These are phyloP conservation scores for Phytopythium sindhum DNA, from an alignment of 352 stramenopile genomes.

Conservation along the genomic window DNA sequence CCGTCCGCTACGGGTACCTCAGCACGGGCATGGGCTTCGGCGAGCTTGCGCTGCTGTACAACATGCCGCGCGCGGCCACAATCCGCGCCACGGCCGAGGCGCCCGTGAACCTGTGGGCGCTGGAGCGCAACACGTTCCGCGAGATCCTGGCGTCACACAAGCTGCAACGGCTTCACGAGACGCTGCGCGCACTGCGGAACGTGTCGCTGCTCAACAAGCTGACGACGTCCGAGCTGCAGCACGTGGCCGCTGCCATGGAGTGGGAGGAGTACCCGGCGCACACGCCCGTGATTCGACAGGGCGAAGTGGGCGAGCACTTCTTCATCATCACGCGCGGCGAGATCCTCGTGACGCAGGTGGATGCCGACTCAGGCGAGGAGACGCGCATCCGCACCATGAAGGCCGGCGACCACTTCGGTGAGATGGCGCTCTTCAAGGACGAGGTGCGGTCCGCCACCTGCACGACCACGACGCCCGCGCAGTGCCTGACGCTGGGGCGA, in stretches of 20 bases:
- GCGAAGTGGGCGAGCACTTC: constrained; percentile 74
- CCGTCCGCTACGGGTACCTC: constrained; percentile 71
- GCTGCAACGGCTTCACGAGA: constrained; percentile 53
- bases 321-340: constrained; percentile 79
- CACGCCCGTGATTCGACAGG: constrained; percentile 60
- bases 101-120: constrained; percentile 59
- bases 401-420: constrained; percentile 91
- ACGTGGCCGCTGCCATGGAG: constrained; percentile 73
- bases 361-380: constrained; percentile 34
- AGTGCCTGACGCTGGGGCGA: constrained; percentile 60
- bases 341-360: constrained; percentile 61
- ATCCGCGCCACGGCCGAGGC: constrained; percentile 55
- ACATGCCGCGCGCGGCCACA: constrained; percentile 93
- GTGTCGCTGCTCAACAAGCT: constrained; percentile 70
- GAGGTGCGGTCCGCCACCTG: constrained; percentile 91
- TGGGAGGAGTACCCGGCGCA: constrained; percentile 71
- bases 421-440: constrained; percentile 92
- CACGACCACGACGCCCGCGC: constrained; percentile 62
- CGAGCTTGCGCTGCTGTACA: constrained; percentile 97
- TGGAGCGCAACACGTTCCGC: constrained; percentile 71
- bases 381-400: constrained; percentile 58
- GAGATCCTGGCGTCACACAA: constrained; percentile 78
- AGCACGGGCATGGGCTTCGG: constrained; percentile 86
- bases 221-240: constrained; percentile 58
- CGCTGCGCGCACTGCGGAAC: constrained; percentile 48